A percentile compares a stretch with the other conserved stretches of the same genome.
phyloP scores from a whole-genome alignment of 768 basidiomycete genomes.

The Galerina marginata region DNA sequence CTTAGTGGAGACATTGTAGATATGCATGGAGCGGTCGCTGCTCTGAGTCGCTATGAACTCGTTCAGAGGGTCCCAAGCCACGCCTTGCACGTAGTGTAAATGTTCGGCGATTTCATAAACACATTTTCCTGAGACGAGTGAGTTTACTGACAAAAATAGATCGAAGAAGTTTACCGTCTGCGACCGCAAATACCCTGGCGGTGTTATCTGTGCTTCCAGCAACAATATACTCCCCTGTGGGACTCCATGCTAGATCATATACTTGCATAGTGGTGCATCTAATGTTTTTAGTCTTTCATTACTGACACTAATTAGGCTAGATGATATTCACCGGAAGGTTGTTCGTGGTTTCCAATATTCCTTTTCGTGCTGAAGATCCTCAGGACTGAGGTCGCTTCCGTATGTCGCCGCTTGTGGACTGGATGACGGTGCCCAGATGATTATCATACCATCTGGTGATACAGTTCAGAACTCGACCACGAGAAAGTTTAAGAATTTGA shows the following conservation, averaged over 20 bases:
- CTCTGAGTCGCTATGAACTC: slow-evolving; percentile 98
- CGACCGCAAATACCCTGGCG: slow-evolving; percentile 79
- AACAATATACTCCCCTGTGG: slow-evolving; percentile 90
- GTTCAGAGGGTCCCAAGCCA: slow-evolving; percentile 98
- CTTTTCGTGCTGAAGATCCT: slow-evolving; percentile 88
- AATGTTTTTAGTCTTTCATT: neutral
- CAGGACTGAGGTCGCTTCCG: slow-evolving; percentile 79
- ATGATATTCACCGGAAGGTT: slow-evolving; percentile 71
- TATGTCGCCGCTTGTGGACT: slow-evolving; percentile 74
- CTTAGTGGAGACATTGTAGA: slow-evolving; percentile 83
- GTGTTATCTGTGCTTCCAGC: slow-evolving; percentile 98
- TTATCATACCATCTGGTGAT: slow-evolving; percentile 91
- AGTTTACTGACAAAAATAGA: slow-evolving; percentile 7
- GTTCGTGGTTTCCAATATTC: slow-evolving; percentile 94
- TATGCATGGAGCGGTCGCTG: slow-evolving; percentile 94
- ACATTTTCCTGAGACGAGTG: slow-evolving; percentile 67
- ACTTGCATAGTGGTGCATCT: slow-evolving; percentile 96
- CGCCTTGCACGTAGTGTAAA: slow-evolving; percentile 96
- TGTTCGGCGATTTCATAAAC: slow-evolving; percentile 93
- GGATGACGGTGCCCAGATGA: slow-evolving; percentile 90
- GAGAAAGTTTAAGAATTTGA: slow-evolving; percentile 15
- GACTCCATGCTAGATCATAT: slow-evolving; percentile 98
- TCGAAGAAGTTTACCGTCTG: slow-evolving; percentile 59
- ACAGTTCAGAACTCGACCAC: slow-evolving; percentile 11
- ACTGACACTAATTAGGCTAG: neutral